Percentiles rank a stretch among this genome's conserved stretches.
Conservation (phyloP, 2,329 filamentous ascomycete species). For the Ceratocystis alfenasii region DNA sequence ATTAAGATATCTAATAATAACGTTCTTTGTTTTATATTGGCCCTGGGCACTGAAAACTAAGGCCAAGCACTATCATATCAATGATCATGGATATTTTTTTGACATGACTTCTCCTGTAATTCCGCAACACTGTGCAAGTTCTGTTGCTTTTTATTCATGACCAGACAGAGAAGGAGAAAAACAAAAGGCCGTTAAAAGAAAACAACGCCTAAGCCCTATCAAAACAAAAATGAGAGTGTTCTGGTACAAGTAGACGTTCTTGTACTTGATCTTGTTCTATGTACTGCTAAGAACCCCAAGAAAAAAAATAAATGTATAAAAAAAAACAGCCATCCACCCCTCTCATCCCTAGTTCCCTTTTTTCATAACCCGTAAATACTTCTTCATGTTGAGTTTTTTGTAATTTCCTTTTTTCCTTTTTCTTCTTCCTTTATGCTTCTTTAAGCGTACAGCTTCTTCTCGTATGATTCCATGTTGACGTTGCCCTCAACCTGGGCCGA, state of each 20-base stretch:
- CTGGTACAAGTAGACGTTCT: conserved; percentile 14
- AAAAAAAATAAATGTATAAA: conserved; percentile 5
- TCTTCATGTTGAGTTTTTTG: conserved; percentile 5
- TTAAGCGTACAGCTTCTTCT: conserved; percentile 98
- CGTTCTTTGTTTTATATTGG: neutral
- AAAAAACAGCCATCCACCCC: conserved; percentile 3
- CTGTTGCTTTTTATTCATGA: neutral
- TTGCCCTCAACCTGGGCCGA: conserved; percentile 94
- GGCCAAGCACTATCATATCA: neutral
- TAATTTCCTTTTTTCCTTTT: conserved; percentile 12
- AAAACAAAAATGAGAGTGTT: neutral
- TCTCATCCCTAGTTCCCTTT: neutral
- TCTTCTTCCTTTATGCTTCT: neutral
- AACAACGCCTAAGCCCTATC: neutral
- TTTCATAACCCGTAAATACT: conserved; percentile 7
- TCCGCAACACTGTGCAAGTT: neutral
- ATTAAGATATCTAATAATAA: neutral
- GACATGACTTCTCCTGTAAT: neutral
- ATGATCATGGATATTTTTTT: neutral
- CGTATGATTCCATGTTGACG: conserved; percentile 96
- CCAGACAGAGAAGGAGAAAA: neutral
- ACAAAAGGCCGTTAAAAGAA: neutral
- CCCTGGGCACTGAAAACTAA: neutral
- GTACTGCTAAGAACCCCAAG: conserved; percentile 10
- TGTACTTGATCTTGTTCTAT: conserved; percentile 14